Evolutionary conservation across 495 filamentous ascomycete species (phyloP), one percentile per base, ranked within the genome.

Genomic region (Penicillium odoratum): DNA sequence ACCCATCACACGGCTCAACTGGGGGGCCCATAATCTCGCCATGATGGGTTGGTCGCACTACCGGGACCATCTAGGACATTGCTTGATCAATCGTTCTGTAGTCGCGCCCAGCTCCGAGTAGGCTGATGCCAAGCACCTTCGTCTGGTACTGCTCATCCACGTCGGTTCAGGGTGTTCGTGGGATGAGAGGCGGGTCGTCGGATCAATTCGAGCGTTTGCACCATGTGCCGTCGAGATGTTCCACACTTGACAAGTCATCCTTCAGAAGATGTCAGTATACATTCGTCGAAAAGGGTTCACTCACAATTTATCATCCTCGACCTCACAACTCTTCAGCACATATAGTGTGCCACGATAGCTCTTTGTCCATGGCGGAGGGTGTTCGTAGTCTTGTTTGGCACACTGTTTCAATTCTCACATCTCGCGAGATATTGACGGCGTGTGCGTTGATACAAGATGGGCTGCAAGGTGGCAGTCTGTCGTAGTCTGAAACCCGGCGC

Each of bases 11-110:
- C 30, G 48, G 7, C 48, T 51, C 18, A 36, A 51, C 5, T 34
- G 18, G 5, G 48, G 48, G 15, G 48, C 48, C 31, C 7, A 51
- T 11, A 31, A 7, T 33, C 48, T 51, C 48, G 48, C 30, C 7
- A 51, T 0, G 26, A 34, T 51, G 18, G 30, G 48, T 51, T 51
- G 48, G 31, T 15, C 48, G 48, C 48, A 51, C 48, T 51, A 36
- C 7, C 30, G 15, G 18, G 13, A 25, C 13, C 48, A 38, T 51
- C 31, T 36, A 7, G 21, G 21, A 21, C 1, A 2, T 21, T 21
- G 21, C 21, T 21, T 46, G 48, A 51, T 18, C 30, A 36, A 51
- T 31, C 48, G 30, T 36, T n/a, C 48, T 51, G 18, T 25, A 51
- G 48, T 51, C 30, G 21, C 48, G 48, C 48, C 48, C 0, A 51